These are phyloP conservation scores for Tetratostichococcus sp. DNA, from an alignment of 139 green algal genomes.

Conservation along the genomic window DNA sequence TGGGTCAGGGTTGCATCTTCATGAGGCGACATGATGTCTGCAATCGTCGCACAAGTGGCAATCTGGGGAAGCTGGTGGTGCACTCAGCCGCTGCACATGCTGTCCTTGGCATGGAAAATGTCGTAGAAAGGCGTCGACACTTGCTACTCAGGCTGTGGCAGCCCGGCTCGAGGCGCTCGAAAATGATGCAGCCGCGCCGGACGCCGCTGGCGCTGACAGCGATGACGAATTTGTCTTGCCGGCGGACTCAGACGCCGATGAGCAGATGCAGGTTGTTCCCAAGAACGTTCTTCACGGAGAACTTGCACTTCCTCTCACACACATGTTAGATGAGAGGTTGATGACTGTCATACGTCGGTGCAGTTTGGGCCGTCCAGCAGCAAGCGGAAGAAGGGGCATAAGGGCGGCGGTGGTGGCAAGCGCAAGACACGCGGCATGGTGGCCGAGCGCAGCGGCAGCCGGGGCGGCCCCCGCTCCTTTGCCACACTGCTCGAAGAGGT, in stretches of 20 bases:
- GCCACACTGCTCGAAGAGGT: conserved; percentile 62
- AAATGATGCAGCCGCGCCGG: conserved; percentile 43
- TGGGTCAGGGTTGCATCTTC: neutral
- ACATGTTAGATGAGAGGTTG: too few species aligned
- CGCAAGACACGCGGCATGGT: conserved; percentile 52
- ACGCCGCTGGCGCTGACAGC: conserved; percentile 46
- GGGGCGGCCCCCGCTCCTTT: conserved; percentile 39
- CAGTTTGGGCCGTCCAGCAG: conserved; percentile 18
- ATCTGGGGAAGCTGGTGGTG: too few species aligned
- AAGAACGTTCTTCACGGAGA: too few species aligned
- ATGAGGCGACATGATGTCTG: too few species aligned
- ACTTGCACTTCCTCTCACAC: too few species aligned
- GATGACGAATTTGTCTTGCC: conserved; percentile 50
- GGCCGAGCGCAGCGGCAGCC: conserved; percentile 14
- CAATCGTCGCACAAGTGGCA: too few species aligned
- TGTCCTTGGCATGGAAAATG: too few species aligned
- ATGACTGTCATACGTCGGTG: too few species aligned
- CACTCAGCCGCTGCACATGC: too few species aligned
- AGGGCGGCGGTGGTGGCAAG: conserved; percentile 10
- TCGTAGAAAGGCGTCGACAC: neutral
- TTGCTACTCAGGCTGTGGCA: conserved; percentile 30
- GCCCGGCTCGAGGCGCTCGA: conserved; percentile 73
- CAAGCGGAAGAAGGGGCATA: conserved; percentile 48
- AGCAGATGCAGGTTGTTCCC: conserved; percentile 34
- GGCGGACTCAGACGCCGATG: conserved; percentile 34